Conservation (phyloP, 2,329 filamentous ascomycete genomes). For the Fusarium beomiforme region DNA sequence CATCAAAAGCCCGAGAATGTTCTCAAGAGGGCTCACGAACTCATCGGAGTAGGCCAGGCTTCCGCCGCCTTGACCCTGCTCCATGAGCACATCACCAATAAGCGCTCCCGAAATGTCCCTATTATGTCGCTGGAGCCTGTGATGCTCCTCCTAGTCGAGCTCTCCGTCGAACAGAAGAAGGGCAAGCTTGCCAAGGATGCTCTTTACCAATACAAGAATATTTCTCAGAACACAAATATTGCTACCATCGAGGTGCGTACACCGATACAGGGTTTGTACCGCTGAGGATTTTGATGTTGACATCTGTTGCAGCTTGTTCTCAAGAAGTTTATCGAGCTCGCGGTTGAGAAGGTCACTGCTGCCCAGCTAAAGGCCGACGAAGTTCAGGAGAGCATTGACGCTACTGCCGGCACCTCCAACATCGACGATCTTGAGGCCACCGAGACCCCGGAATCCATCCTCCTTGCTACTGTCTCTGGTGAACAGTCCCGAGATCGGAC, state of each 20-base stretch:
- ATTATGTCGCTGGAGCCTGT: constrained; percentile 97
- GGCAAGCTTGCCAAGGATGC: constrained; percentile 99
- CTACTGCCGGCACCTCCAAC: constrained; percentile 70
- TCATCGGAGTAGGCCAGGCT: constrained; percentile 96
- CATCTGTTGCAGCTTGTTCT: constrained; percentile 75
- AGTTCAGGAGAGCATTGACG: constrained; percentile 87
- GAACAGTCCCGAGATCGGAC: constrained; percentile 98
- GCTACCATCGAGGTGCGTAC: constrained; percentile 87
- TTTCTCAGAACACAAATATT: constrained; percentile 98
- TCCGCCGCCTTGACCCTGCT: constrained; percentile 92
- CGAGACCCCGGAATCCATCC: constrained; percentile 97
- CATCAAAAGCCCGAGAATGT: constrained; percentile 99
- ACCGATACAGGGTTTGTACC: not conserved
- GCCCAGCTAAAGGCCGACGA: constrained; percentile 97
- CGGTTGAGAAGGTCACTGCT: constrained; percentile 94
- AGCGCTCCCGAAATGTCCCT: constrained; percentile 95
- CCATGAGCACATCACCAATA: constrained; percentile 99
- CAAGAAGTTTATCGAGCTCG: constrained; percentile 97
- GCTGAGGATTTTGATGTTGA: constrained; percentile 32
- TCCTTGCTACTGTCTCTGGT: constrained; percentile 96
- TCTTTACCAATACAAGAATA: constrained; percentile 99
- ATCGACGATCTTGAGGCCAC: constrained; percentile 96
- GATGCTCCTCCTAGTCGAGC: constrained; percentile 96
- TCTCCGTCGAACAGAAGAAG: constrained; percentile 97
- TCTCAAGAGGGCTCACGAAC: constrained; percentile 96